Conservation (phyloP, 306 rosid genomes). For the Vigna trinervia region DNA sequence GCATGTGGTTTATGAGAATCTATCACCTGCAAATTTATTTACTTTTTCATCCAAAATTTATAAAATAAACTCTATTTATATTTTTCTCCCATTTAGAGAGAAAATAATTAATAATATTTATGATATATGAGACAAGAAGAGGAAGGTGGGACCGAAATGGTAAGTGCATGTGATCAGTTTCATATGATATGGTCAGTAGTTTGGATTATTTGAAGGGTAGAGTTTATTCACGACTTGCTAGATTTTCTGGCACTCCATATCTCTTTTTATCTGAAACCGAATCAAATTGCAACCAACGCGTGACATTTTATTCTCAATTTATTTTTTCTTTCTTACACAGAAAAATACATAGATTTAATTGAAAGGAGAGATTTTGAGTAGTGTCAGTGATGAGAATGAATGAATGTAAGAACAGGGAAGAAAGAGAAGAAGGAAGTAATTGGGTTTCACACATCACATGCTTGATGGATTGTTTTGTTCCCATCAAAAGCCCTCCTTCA, state of each 20-base stretch:
- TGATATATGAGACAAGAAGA: not conserved
- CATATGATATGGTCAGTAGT: not conserved
- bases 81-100: no score
- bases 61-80: no score
- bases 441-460: slow-evolving; percentile 52
- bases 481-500: slow-evolving; percentile 44
- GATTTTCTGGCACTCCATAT: not conserved
- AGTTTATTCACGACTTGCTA: not conserved
- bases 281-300: slow-evolving; percentile 11
- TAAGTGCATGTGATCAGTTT: slow-evolving; percentile 41
- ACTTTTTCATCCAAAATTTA: no score
- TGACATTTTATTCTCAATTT: not conserved
- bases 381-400: not conserved
- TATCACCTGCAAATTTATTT: no score
- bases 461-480: slow-evolving; percentile 26
- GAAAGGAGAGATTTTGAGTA: not conserved
- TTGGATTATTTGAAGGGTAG: slow-evolving; percentile 19
- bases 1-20: no score
- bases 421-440: slow-evolving; percentile 5
- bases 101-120: no score
- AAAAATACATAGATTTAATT: no score
- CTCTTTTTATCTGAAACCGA: slow-evolving; percentile 21
- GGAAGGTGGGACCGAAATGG: slow-evolving; percentile 35
- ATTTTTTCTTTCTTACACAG: not conserved
- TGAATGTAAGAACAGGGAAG: not conserved